A percentile compares a stretch with the other conserved stretches of the same genome.
Conservation (phyloP, 805 yeast species). For the Saturnispora quitensis region DNA sequence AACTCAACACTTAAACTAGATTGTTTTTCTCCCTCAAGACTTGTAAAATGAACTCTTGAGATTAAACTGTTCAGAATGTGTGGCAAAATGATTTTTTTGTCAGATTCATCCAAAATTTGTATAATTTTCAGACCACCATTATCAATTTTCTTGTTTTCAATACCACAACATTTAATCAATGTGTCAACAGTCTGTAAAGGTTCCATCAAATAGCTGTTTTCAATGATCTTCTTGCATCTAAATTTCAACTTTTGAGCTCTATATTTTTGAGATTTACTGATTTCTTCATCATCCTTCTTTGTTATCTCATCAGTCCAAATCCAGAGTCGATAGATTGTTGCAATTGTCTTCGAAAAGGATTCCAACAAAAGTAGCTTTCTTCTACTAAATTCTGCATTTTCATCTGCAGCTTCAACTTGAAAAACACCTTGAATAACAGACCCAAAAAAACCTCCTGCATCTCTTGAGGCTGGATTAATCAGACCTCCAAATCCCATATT, state of each 20-base stretch:
- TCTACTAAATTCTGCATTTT: slow-evolving; percentile 40
- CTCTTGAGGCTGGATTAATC: slow-evolving; percentile 8
- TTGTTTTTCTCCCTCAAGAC: slow-evolving; percentile 22
- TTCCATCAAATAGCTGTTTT: slow-evolving; percentile 55
- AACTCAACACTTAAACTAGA: slow-evolving; percentile 43
- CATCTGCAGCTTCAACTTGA: slow-evolving; percentile 55
- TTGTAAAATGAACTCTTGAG: slow-evolving; percentile 34
- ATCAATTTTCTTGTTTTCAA: slow-evolving; percentile 18
- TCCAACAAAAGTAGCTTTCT: slow-evolving; percentile 49
- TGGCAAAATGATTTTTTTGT: slow-evolving; percentile 67
- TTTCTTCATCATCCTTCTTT: not conserved
- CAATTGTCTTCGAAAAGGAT: slow-evolving; percentile 53
- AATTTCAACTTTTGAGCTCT: slow-evolving; percentile 57
- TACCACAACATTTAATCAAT: slow-evolving; percentile 32
- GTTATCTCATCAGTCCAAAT: slow-evolving; percentile 11
- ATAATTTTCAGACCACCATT: slow-evolving; percentile 35
- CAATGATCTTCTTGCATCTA: slow-evolving; percentile 57
- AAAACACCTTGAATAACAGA: slow-evolving; percentile 73
- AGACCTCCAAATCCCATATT: slow-evolving; percentile 1
- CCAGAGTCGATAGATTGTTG: slow-evolving; percentile 59
- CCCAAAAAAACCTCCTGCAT: slow-evolving; percentile 49
- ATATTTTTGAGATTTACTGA: slow-evolving; percentile 31
- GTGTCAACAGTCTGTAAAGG: slow-evolving; percentile 66
- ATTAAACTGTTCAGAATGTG: slow-evolving; percentile 48
- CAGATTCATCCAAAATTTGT: slow-evolving; percentile 79